Percentiles rank a stretch among this genome's conserved stretches.
Evolutionary conservation across 306 rosid species (phyloP).

Genomic region (Nissolia schottii): DNA sequence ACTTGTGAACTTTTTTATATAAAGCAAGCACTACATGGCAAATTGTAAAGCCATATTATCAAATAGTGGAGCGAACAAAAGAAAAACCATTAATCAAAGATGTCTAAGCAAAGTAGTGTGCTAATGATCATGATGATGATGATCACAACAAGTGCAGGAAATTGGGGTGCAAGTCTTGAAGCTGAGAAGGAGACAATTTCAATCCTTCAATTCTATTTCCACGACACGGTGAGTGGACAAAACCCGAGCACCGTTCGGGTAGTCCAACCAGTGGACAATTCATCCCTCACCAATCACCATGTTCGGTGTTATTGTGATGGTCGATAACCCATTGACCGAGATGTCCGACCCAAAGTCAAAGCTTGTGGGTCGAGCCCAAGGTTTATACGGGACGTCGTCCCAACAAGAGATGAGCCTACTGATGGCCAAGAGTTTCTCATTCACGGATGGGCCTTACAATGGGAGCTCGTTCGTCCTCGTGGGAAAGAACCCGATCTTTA

Average conservation of each 20-base stretch:
- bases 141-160: conserved; percentile 4
- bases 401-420: conserved; percentile 57
- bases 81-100: neutral
- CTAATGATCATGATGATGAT: conserved; percentile 6
- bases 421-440: conserved; percentile 58
- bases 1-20: neutral
- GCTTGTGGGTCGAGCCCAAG: conserved; percentile 75
- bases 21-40: neutral
- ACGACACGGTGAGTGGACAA: conserved; percentile 66
- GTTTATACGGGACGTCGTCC: conserved; percentile 56
- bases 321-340: conserved; percentile 68
- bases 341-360: conserved; percentile 65
- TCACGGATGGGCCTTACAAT: conserved; percentile 49
- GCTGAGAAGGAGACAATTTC: conserved; percentile 38
- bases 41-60: too few relatives aligned
- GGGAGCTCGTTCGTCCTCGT: conserved; percentile 63
- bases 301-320: conserved; percentile 62
- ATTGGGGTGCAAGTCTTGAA: conserved; percentile 25
- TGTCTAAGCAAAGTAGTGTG: conserved; percentile 34
- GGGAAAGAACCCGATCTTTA: conserved; percentile 53
- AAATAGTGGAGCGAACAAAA: neutral
- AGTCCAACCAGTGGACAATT: conserved; percentile 44
- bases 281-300: conserved; percentile 38
- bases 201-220: conserved; percentile 77
- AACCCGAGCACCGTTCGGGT: conserved; percentile 61